Base-by-base conservation (phyloP, 1,284 basidiomycete genomes). In the Tylopilus sp. region DNA sequence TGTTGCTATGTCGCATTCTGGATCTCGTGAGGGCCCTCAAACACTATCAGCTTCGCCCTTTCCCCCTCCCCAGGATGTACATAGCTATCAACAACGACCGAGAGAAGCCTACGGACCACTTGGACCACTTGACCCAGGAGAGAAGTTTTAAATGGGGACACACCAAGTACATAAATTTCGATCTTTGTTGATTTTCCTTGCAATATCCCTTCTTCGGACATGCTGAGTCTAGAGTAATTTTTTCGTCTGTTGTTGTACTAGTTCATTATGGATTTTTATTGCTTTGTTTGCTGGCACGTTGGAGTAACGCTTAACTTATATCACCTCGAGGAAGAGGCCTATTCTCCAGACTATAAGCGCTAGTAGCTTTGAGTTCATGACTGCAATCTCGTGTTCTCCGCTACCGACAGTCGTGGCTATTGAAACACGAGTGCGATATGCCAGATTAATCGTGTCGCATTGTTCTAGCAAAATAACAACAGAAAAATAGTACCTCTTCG, bases 51-150 rank as follows among this genome's bases (percentile, higher is more conserved):
- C 76, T 18, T 81, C 81, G 11, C 79, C 82, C 0, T 73, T 76
- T 21, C 74, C 76, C 9, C 70, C 68, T 25, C 47, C 60, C 61
- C 51, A 65, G 57, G 52, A 68, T 55, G 46, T 67, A 65, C 65
- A 71, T 63, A 64, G 73, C 60, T 66, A 74, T 55, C 73, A 69
- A 56, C 74, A 71, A 43, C 70, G 72, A 57, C 63, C 68, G 37
- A 71, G 70, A 48, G 68, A 75, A 53, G 74, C 74, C 42, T 90
- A 89, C 61, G 87, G 88, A 46, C 88, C 88, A 3, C 70, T 90
- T 50, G 88, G 88, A 46, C 88, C 88, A 28, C 69, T 89, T 49
- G 87, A 86, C 66, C 87, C 87, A 44, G 74, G 69, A 44, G 55
- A 63, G 41, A 67, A 55, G 41, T 64, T 72, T 58, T 76, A 29